Conservation (phyloP, 371 early-diverging fungal species). For the Rozella allomycis region DNA sequence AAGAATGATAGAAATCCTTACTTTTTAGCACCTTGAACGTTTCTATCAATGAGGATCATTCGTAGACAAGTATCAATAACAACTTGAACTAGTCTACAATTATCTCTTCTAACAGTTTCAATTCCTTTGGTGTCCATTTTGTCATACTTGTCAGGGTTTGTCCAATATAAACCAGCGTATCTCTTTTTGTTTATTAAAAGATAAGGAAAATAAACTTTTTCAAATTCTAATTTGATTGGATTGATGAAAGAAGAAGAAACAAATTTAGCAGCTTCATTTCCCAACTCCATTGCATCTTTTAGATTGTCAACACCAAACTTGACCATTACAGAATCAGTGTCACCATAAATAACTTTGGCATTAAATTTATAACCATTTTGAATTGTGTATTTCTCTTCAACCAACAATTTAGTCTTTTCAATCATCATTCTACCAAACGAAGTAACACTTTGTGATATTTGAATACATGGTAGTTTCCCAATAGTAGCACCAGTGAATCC, state of each 20-base stretch:
- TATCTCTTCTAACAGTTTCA: constrained; percentile 99
- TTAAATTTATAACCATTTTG: constrained; percentile 72
- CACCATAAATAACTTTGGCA: constrained; percentile 94
- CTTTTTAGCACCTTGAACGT: constrained; percentile 72
- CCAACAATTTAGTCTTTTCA: constrained; percentile 63
- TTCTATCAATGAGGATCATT: constrained; percentile 75
- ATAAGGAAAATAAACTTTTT: constrained; percentile 97
- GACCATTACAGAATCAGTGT: constrained; percentile 99
- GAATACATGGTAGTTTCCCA: constrained; percentile 92
- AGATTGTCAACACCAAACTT: constrained; percentile 69
- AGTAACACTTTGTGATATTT: constrained; percentile 96
- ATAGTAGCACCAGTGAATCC: constrained; percentile 98
- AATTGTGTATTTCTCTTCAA: constrained; percentile 63
- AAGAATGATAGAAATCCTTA: constrained; percentile 14
- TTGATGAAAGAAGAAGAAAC: constrained; percentile 72
- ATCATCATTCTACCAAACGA: constrained; percentile 98
- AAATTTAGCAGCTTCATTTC: constrained; percentile 56
- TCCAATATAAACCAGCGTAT: constrained; percentile 99
- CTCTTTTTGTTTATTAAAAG: constrained; percentile 98
- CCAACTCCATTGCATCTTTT: constrained; percentile 68
- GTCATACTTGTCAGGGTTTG: constrained; percentile 66
- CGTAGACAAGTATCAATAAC: constrained; percentile 86
- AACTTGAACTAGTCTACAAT: constrained; percentile 79
- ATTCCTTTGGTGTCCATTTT: constrained; percentile 98
- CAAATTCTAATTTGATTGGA: constrained; percentile 97